These are phyloP conservation scores for Colletotrichum kahawae DNA, from an alignment of 2,329 filamentous ascomycete species.

Conservation along the genomic window DNA sequence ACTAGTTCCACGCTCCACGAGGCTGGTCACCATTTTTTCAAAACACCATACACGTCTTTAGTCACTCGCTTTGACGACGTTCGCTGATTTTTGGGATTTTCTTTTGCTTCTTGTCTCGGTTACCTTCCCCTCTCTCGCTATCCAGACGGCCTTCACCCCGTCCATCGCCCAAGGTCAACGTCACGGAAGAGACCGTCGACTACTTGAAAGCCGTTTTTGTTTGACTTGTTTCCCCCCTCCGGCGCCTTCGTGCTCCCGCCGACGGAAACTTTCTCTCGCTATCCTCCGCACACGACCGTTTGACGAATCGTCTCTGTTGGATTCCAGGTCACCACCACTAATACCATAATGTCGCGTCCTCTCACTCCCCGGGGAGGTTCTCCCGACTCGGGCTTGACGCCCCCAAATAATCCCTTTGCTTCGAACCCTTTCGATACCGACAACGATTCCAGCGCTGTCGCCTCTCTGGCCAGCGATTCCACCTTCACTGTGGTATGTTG, in stretches of 20 bases:
- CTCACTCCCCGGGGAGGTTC: not conserved
- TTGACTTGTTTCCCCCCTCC: not conserved
- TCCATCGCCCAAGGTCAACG: not conserved
- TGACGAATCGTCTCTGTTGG: not conserved
- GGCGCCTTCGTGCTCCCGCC: not conserved
- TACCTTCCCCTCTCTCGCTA: not conserved
- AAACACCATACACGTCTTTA: not conserved
- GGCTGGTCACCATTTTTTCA: not conserved
- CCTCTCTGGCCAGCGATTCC: slow-evolving; percentile 21
- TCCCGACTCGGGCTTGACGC: slow-evolving; percentile 5
- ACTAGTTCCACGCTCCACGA: not conserved
- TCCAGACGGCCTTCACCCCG: not conserved
- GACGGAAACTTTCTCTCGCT: not conserved
- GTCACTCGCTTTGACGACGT: slow-evolving; percentile 6
- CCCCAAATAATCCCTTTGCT: slow-evolving; percentile 20
- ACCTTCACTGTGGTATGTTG: slow-evolving; percentile 23
- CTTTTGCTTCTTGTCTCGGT: not conserved
- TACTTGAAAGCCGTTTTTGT: not conserved
- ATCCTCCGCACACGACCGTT: not conserved
- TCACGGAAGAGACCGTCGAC: not conserved
- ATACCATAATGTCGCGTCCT: slow-evolving; percentile 18
- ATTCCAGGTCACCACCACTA: not conserved
- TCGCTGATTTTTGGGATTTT: not conserved
- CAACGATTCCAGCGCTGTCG: slow-evolving; percentile 18
- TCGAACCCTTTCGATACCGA: slow-evolving; percentile 24